Percentiles rank a stretch among this genome's conserved stretches.
phyloP scores from a whole-genome alignment of 1,139 yeast species.

The Ashbya aceris region DNA sequence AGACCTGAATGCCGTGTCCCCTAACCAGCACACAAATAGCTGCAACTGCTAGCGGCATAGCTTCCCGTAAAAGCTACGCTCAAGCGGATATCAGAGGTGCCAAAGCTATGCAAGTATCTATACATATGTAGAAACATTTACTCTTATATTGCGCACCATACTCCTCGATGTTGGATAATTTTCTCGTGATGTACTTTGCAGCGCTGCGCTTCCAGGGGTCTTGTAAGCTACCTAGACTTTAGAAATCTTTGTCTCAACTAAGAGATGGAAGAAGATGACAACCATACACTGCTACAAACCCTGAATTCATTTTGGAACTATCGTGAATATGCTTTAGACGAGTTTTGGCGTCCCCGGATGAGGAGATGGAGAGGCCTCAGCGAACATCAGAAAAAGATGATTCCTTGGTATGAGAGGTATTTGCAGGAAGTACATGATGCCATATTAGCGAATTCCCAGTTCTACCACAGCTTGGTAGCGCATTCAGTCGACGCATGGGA shows the following conservation, averaged over 20 bases:
- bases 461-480: constrained; percentile 40
- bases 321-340: constrained; percentile 27
- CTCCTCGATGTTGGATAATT: too few relatives aligned
- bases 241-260: too few relatives aligned
- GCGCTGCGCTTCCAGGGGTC: too few relatives aligned
- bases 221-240: too few relatives aligned
- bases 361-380: constrained; percentile 33
- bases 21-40: constrained; percentile 3
- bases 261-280: background rate
- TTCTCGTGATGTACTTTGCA: too few relatives aligned
- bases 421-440: constrained; percentile 38
- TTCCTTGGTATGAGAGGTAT: constrained; percentile 47
- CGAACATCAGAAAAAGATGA: constrained; percentile 34
- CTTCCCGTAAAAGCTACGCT: too few relatives aligned
- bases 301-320: constrained; percentile 22
- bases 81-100: too few relatives aligned
- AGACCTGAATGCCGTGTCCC: constrained; percentile 14
- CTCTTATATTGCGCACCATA: too few relatives aligned
- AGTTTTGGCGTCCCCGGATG: constrained; percentile 28
- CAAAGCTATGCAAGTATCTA: too few relatives aligned
- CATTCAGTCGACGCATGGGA: constrained; percentile 49
- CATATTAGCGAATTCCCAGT: constrained; percentile 41
- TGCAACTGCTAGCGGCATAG: constrained; percentile 5
- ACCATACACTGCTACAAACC: constrained; percentile 3
- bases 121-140: too few relatives aligned